Base-by-base conservation (phyloP, 495 filamentous ascomycete species). In the Evernia prunastri region DNA sequence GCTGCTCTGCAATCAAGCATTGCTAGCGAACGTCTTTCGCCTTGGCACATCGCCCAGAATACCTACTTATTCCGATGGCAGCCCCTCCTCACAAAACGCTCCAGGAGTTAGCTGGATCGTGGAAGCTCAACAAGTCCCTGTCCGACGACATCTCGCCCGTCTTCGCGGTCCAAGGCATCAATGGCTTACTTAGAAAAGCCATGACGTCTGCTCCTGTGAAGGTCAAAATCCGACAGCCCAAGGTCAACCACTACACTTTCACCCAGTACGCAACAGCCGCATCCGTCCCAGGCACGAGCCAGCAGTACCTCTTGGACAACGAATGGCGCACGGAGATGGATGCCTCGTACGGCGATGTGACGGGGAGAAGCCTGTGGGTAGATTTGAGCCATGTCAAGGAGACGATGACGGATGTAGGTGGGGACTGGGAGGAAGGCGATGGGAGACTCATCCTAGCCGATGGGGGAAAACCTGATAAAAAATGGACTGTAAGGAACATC, bases 261-360 rank as follows among this genome's bases (percentile, higher is more conserved):
- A 77, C 82, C n/a, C 89, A 91, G 75, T 79, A 79, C 11, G 78
- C 78, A 27, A 86, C 85, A 23, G 68, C 61, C n/a, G 87, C 84
- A 60, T 86, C 85, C 42, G 74, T 89, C 58, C 82, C 79, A 69
- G 86, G 85, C 60, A 84, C 86, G 20, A 77, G 80, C 23, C 87
- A 91, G 78, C 72, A 77, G 42, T 85, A 88, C 56, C 80, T 73
- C 49, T 73, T 90, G 17, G 86, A 91, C 80, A 80, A 79, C 23
- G 49, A 62, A 64, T 70, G 68, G 68, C 56, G 68, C 33, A 53
- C 45, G 1, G 58, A 59, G 39, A 58, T 65, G 18, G 66, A 70
- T 60, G 54, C 68, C 11, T 66, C 65, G 37, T 70, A 65, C 43
- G 66, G 68, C 17, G 47, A 65, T 31, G 54, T 70, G 25, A 67